Base-by-base conservation (phyloP, 2,329 filamentous ascomycete genomes). In the Penicillium corylophilum region DNA sequence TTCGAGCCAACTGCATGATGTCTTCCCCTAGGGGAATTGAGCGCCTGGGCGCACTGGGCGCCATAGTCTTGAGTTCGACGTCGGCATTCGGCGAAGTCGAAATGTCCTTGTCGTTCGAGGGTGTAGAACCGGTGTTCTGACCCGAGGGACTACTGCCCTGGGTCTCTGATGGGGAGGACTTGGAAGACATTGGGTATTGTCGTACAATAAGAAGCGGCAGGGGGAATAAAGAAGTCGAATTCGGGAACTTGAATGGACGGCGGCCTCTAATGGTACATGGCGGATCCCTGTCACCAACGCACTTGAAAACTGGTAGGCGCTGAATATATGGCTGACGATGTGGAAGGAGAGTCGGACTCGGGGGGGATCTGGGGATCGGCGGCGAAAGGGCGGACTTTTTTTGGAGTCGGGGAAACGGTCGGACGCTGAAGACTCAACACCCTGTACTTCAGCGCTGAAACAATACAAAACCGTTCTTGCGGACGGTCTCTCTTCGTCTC, bases 1-100 rank as follows among this genome's bases (percentile, higher is more conserved):
- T 74, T 54, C 94, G 82, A 36, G 94, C 91, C 69, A 96, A 77
- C 76, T 96, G 93, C 93, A 99, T 97, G 61, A 99, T 87, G 75
- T 99, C 93, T 61, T 89, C 82, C 65, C 89, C 84, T 3, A 74
- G 46, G 20, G 72, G 72, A 28, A 73, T 66, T 28, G 68, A 64
- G 18, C 64, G 62, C 54, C 65, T 68, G 63, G 71, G 63, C 59
- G 52, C 59, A 50, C 64, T 60, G 8, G 67, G 47, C 45, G 58
- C 62, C 63, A 75, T 68, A 40, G 57, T 66, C 56, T 73, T 74
- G 20, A 76, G 59, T 56, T 76, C 74, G 43, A 76, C 67, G 38
- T 64, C 66, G 44, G 61, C 63, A 58, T 69, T 71, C 31, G 71
- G 68, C 35, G 71, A 57, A 26, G 63, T 65, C 18, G 63, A 51